phyloP scores from a whole-genome alignment of 306 rosid species.

The Begonia fuchsioides region DNA sequence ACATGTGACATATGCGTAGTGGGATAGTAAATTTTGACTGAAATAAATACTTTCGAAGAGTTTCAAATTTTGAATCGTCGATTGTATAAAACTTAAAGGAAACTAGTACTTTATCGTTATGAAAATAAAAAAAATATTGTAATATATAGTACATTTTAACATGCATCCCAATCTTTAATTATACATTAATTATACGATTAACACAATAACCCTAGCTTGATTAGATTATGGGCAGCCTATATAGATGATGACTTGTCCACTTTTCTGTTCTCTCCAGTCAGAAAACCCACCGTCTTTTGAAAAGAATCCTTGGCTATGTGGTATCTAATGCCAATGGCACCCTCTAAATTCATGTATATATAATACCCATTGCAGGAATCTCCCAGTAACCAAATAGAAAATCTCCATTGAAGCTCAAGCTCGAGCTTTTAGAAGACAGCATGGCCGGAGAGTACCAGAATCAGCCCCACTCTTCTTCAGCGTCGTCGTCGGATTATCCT shows the following conservation, averaged over 20 bases:
- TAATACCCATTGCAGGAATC: neutral
- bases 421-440: neutral
- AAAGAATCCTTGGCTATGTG: neutral
- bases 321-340: neutral
- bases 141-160: no score
- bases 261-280: constrained; percentile 12
- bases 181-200: no score
- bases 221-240: constrained; percentile 1
- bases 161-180: no score
- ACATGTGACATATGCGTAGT: no score
- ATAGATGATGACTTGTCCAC: constrained; percentile 3
- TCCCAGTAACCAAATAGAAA: neutral
- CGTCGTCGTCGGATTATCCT: constrained; percentile 21
- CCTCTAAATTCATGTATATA: neutral
- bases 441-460: constrained; percentile 20
- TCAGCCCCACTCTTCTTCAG: constrained; percentile 4
- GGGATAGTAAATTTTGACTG: no score
- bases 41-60: no score
- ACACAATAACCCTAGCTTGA: no score
- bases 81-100: no score
- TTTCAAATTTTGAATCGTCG: no score
- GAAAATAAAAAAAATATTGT: no score
- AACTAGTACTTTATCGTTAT: no score
- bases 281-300: constrained; percentile 16
- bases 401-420: neutral